Evolutionary conservation across 768 basidiomycete genomes (phyloP).

Genomic region (Hygrophoropsis aurantiaca): DNA sequence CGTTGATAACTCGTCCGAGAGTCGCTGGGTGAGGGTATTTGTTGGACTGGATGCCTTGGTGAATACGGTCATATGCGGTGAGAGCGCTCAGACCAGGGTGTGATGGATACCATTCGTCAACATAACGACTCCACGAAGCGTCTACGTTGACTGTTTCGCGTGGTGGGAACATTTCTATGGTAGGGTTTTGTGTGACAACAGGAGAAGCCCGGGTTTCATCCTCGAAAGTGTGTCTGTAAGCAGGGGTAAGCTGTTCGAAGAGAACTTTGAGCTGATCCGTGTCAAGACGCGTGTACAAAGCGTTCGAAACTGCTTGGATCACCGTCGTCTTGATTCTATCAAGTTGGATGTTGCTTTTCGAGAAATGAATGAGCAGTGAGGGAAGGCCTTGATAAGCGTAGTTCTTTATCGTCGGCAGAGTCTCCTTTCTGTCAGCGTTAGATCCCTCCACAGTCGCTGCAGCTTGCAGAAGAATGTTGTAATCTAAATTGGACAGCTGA

Average conservation of each 20-base stretch:
- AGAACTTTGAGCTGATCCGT: conserved; percentile 22
- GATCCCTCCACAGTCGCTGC: conserved; percentile 20
- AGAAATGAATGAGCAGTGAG: conserved; percentile 43
- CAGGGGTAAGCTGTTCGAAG: conserved; percentile 10
- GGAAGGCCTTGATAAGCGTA: conserved; percentile 41
- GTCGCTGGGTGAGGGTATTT: conserved; percentile 50
- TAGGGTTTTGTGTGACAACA: background rate
- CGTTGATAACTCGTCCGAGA: conserved; percentile 64
- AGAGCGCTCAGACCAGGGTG: conserved; percentile 26
- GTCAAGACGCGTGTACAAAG: conserved; percentile 18
- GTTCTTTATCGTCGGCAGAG: conserved; percentile 13
- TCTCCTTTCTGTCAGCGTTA: conserved; percentile 1
- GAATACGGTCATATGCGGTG: conserved; percentile 51
- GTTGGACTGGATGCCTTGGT: conserved; percentile 41
- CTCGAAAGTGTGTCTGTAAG: conserved; percentile 2
- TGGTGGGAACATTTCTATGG: conserved; percentile 9
- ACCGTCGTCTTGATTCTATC: conserved; percentile 16
- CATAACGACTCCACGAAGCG: conserved; percentile 21
- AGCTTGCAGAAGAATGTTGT: conserved; percentile 41
- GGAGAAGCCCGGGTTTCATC: conserved; percentile 2
- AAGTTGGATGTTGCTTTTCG: conserved; percentile 30
- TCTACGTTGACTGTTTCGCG: conserved; percentile 20
- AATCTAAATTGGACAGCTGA: conserved; percentile 40
- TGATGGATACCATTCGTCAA: conserved; percentile 34
- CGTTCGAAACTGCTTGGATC: conserved; percentile 14